These are phyloP conservation scores for Nasturtium officinale DNA, from an alignment of 345 rosid genomes.

Conservation along the genomic window DNA sequence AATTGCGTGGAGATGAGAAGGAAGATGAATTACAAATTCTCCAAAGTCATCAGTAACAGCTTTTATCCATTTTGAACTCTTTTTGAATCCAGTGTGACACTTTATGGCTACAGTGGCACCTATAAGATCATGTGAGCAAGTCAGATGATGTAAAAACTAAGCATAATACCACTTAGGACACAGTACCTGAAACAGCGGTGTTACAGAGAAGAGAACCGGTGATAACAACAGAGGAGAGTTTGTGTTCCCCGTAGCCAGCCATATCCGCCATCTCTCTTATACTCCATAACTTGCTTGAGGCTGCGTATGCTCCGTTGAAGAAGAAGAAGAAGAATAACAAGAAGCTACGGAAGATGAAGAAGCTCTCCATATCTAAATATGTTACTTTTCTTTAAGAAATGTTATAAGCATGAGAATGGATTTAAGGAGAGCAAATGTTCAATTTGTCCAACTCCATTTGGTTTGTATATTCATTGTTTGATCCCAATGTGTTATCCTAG, in stretches of 20 bases:
- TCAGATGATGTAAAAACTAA: background rate
- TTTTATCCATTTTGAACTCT: conserved; percentile 36
- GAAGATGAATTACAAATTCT: conserved; percentile 44
- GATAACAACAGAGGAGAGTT: conserved; percentile 43
- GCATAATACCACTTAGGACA: background rate
- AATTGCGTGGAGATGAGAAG: conserved; percentile 45
- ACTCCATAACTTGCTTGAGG: conserved; percentile 37
- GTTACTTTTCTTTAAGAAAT: conserved; percentile 1
- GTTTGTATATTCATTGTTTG: conserved; percentile 11
- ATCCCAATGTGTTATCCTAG: conserved; percentile 30
- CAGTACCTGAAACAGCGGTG: conserved; percentile 41
- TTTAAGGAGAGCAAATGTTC: conserved; percentile 25
- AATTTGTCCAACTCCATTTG: conserved; percentile 13
- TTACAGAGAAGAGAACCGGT: conserved; percentile 41
- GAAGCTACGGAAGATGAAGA: conserved; percentile 32
- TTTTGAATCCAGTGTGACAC: conserved; percentile 30
- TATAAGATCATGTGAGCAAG: background rate
- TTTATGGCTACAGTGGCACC: conserved; percentile 41
- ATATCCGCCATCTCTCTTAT: conserved; percentile 41
- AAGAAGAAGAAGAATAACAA: conserved; percentile 42
- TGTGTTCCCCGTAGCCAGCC: conserved; percentile 45
- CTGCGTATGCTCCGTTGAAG: conserved; percentile 43
- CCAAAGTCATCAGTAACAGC: conserved; percentile 41
- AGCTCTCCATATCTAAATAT: conserved; percentile 30
- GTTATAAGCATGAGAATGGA: conserved; percentile 11